Percentiles rank a stretch among this genome's conserved stretches.
These are phyloP conservation scores for Bocquillonia castaneifolia DNA, from an alignment of 441 rosid genomes.

Conservation along the genomic window DNA sequence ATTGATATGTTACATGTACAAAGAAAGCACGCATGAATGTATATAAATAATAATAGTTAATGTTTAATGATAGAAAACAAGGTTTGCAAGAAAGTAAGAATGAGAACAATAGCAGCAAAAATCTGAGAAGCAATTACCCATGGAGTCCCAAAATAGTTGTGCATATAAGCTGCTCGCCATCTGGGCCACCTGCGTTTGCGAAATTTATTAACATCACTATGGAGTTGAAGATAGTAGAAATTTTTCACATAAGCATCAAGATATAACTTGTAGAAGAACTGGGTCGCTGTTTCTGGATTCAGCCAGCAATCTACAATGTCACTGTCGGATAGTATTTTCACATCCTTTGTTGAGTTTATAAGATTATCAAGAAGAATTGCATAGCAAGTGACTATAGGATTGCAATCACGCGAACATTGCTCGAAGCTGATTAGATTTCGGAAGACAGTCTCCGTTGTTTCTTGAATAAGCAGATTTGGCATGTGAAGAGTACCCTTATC, in stretches of 20 bases:
- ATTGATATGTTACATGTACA: too few species aligned
- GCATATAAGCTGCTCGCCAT: conserved; percentile 23
- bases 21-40: too few species aligned
- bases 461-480: conserved; percentile 25
- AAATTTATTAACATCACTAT: conserved; percentile 9
- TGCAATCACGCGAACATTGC: conserved; percentile 24
- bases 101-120: conserved; percentile 14
- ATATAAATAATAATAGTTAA: too few species aligned
- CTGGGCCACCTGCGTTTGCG: conserved; percentile 20
- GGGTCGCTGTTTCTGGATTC: conserved; percentile 24
- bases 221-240: conserved; percentile 13
- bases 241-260: conserved; percentile 21
- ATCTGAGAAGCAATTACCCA: conserved; percentile 24
- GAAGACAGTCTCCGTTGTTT: conserved; percentile 26
- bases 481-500: conserved; percentile 24
- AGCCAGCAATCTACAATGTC: conserved; percentile 21
- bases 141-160: conserved; percentile 26
- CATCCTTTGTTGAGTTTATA: conserved; percentile 21
- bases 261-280: conserved; percentile 31
- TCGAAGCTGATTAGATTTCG: conserved; percentile 36
- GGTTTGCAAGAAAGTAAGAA: conserved; percentile 15
- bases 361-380: conserved; percentile 32
- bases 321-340: conserved; percentile 20
- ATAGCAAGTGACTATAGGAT: conserved; percentile 23
- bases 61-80: conserved; percentile 5